Conservation (phyloP, 176 grass and related monocot genomes). For the Rhynchospora tenuis region DNA sequence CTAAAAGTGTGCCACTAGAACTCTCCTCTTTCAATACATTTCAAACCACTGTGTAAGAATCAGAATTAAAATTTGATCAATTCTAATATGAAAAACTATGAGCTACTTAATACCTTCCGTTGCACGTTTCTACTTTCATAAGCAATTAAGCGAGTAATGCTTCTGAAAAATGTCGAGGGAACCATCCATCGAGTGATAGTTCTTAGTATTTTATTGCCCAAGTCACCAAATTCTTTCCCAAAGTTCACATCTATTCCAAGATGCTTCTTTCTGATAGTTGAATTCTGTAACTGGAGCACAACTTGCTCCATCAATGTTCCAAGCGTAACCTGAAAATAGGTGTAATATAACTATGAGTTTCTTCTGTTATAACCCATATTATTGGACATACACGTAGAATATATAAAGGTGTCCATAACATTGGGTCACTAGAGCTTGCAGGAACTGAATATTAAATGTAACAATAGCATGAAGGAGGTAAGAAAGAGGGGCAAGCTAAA, state of each 20-base stretch:
- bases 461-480: neutral
- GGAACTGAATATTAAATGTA: neutral
- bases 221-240: constrained; percentile 44
- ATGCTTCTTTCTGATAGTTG: constrained; percentile 46
- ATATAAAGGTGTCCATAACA: neutral
- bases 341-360: neutral
- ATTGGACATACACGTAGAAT: neutral
- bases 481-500: neutral
- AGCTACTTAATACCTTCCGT: constrained; percentile 54
- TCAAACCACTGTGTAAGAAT: constrained; percentile 3
- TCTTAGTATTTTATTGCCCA: constrained; percentile 49
- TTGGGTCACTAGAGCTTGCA: neutral
- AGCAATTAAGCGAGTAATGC: constrained; percentile 61
- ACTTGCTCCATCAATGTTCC: constrained; percentile 74
- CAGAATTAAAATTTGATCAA: constrained; percentile 2
- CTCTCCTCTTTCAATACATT: too few species aligned
- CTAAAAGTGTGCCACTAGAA: too few species aligned
- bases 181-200: constrained; percentile 60
- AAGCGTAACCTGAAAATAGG: constrained; percentile 51
- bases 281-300: constrained; percentile 45
- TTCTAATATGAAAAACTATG: neutral
- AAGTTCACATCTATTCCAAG: constrained; percentile 25
- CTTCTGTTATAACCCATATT: neutral
- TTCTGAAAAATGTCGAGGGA: constrained; percentile 66
- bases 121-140: constrained; percentile 64